A percentile compares a stretch with the other conserved stretches of the same genome.
These are phyloP conservation scores for Phialophora verrucosa DNA, from an alignment of 2,329 filamentous ascomycete species.

Conservation along the genomic window DNA sequence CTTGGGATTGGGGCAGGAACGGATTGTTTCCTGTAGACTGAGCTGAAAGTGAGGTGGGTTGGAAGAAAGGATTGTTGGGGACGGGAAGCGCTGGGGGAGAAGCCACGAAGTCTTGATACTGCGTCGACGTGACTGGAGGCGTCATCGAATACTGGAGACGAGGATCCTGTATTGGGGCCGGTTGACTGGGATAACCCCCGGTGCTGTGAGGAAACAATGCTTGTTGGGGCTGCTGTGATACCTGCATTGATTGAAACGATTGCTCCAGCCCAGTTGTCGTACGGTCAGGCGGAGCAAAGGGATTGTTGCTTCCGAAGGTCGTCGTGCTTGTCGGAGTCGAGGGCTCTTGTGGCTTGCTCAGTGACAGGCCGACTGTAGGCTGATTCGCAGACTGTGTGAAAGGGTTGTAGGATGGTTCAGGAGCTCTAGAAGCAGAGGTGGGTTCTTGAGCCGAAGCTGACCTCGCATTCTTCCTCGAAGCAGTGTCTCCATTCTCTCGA, in stretches of 20 bases:
- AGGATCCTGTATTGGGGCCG: slow-evolving; percentile 48
- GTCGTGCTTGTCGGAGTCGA: slow-evolving; percentile 19
- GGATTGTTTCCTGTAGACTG: slow-evolving; percentile 39
- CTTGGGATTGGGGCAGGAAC: slow-evolving; percentile 32
- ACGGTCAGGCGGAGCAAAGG: slow-evolving; percentile 43
- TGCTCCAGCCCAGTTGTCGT: slow-evolving; percentile 63
- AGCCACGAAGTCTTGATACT: slow-evolving; percentile 40
- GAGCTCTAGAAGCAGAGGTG: slow-evolving; percentile 12
- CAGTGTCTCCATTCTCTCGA: slow-evolving; percentile 41
- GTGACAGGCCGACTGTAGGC: slow-evolving; percentile 38
- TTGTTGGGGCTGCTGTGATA: slow-evolving; percentile 56
- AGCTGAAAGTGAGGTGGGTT: slow-evolving; percentile 39
- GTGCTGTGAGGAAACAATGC: slow-evolving; percentile 78
- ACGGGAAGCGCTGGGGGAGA: slow-evolving; percentile 34
- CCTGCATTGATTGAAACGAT: slow-evolving; percentile 75
- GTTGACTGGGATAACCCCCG: slow-evolving; percentile 61
- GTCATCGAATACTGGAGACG: slow-evolving; percentile 52
- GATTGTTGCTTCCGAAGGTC: slow-evolving; percentile 40
- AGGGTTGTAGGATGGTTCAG: slow-evolving; percentile 33
- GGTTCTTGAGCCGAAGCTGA: neutral
- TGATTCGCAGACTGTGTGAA: slow-evolving; percentile 28
- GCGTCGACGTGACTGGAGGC: slow-evolving; percentile 43
- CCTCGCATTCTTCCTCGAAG: slow-evolving; percentile 6
- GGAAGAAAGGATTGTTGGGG: slow-evolving; percentile 53
- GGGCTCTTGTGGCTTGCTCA: slow-evolving; percentile 36